Base-by-base conservation (phyloP, 139 green algal genomes). In the Coelastrella sp. region DNA sequence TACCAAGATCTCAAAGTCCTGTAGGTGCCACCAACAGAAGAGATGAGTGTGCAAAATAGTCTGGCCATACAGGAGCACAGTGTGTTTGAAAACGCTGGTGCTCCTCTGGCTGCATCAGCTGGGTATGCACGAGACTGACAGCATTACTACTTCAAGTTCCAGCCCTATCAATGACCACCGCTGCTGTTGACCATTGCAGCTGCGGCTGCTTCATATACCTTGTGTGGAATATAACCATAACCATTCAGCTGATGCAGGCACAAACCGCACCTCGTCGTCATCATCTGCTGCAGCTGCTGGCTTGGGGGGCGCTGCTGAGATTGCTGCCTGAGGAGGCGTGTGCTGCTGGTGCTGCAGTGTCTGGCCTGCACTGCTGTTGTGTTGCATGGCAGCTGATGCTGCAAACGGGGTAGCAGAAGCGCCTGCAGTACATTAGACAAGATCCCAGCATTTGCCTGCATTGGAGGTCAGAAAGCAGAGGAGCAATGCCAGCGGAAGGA, bases 1-100 rank as follows among this genome's bases (percentile, higher is more conserved):
- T 7, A 90, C 19, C 10, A 84, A 19, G n/a, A 90, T 90, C 0
- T 90, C 85, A 76, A 90, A 90, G 72, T 90, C 85, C 85, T 90
- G 85, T 10, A 68, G n/a, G 27, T 1, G 73, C 17, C 73, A 35
- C 9, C 17, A 22, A 49, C 1, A 79, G 4, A 49, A 49, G 1
- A 3, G 1, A 49, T 49, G 35, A 49, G 35, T 49, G 35, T 49
- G 35, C 35, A 49, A 49, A 49, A 49, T 3, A 49, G 35, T 3
- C 35, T 49, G 35, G 35, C 35, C 35, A 49, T 49, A 49, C 35
- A 49, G 35, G 35, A 1, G 35, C 35, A n/a, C n/a, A n/a, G n/a
- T n/a, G n/a, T n/a, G 35, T 49, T 49, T 3, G 3, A 49, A 49
- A 3, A 49, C 35, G 3, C 35, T 49, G 35, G 35, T 49, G 35